Evolutionary conservation across 176 grass and related monocot genomes (phyloP).

Genomic region (Oryza nivara): DNA sequence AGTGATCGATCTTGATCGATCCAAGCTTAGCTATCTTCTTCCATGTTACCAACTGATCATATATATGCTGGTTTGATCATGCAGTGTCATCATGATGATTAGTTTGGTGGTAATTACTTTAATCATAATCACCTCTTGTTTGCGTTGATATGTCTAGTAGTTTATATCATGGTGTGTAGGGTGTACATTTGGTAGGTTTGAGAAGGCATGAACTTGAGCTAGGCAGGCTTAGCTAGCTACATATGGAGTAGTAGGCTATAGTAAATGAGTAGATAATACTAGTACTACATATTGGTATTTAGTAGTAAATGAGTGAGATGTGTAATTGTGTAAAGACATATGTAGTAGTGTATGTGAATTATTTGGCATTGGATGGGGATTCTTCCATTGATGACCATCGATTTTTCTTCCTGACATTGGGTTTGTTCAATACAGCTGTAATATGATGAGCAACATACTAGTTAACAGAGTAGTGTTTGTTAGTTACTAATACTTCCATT

Average conservation of each 20-base stretch:
- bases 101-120: neutral
- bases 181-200: constrained; percentile 2
- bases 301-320: neutral
- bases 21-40: neutral
- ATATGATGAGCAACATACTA: neutral
- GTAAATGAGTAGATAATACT: neutral
- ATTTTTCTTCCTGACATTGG: neutral
- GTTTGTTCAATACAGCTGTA: neutral
- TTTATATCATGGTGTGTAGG: neutral
- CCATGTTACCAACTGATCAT: neutral
- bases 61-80: neutral
- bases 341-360: neutral
- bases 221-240: neutral
- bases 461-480: neutral
- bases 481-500: neutral
- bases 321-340: neutral
- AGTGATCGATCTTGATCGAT: constrained; percentile 40
- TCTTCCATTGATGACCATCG: neutral
- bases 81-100: neutral
- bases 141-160: neutral
- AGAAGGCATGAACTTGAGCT: neutral
- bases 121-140: neutral
- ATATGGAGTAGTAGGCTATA: neutral
- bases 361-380: neutral
- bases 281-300: neutral